Evolutionary conservation across 805 yeast species (phyloP), one percentile per base, ranked within the genome.

Genomic region (Metschnikowia sp.): DNA sequence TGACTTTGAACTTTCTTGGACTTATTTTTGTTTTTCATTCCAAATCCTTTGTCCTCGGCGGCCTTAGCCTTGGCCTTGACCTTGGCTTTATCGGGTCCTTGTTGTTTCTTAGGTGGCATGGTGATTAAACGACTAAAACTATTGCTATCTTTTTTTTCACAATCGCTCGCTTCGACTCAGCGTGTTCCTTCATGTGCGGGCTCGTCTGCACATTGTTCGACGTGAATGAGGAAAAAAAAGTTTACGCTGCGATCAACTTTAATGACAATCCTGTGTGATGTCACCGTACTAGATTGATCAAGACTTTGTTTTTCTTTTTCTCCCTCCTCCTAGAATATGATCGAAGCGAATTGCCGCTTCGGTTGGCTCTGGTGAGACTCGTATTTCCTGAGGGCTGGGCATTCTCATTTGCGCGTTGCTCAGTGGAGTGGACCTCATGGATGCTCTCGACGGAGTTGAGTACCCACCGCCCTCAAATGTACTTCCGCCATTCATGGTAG

Each of bases 11-110:
- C 97, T 60, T 85, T 94, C 61, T 92, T 80, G 37, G 97, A 90
- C 64, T 90, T 88, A 72, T 94, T 92, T 67, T 94, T 94, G 67
- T 94, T 94, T 64, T 91, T 94, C 76, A 94, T 75, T 49, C 99
- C 99, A 64, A 94, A 94, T 2, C 97, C 88, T 72, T 88, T 91
- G 69, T 94, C 84, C 31, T 77, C 98, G 52, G 84, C 83, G 47
- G 79, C 74, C 60, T 79, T 75, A 61, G 81, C 79, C 58, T 74
- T 76, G 57, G 78, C 77, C 73, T 85, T 83, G 45, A 79, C 81
- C 70, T 86, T 86, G 61, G 82, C 81, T 62, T 80, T 80, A 55
- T 79, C 82, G 3, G 66, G 61, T 76, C 59, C 77, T 69, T 62
- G 77, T 64, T 62, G 76, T 61, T 78, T 79, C 76, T 87, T 87